Evolutionary conservation across 169 alveolate species (phyloP).

Genomic region (Plasmodium coatneyi): DNA sequence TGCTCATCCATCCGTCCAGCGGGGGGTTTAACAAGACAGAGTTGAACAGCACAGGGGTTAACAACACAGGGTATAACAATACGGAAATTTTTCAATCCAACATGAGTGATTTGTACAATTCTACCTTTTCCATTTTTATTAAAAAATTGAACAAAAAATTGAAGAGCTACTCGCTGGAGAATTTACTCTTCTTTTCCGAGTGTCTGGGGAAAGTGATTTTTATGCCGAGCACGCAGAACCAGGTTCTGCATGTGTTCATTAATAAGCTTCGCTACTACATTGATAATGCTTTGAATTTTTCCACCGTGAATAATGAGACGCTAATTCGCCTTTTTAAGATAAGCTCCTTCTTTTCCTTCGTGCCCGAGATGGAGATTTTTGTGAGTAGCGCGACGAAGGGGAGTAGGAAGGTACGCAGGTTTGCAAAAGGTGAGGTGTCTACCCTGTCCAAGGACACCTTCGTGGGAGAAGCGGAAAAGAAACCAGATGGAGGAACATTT

Average conservation of each 20-base stretch:
- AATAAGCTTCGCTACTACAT: conserved; percentile 45
- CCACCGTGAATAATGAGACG: conserved; percentile 9
- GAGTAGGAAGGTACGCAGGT: background rate
- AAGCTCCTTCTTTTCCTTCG: conserved; percentile 52
- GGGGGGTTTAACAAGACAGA: background rate
- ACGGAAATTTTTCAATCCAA: conserved; percentile 8
- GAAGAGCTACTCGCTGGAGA: conserved; percentile 5
- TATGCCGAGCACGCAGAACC: conserved; percentile 56
- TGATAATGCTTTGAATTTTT: background rate
- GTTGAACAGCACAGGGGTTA: background rate
- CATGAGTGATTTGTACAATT: conserved; percentile 39
- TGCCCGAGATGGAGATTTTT: conserved; percentile 39
- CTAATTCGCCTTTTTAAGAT: conserved; percentile 44
- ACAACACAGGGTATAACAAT: background rate
- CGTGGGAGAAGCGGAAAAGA: background rate
- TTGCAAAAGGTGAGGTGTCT: background rate
- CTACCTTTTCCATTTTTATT: conserved; percentile 40
- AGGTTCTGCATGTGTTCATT: conserved; percentile 35
- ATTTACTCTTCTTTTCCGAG: conserved; percentile 45
- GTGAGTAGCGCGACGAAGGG: background rate
- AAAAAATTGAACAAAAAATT: conserved; percentile 23
- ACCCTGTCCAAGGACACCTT: background rate
- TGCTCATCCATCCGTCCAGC: conserved; percentile 4
- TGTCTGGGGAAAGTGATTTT: conserved; percentile 44
- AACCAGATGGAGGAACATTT: background rate